Evolutionary conservation across 2,329 filamentous ascomycete genomes (phyloP).

Genomic region (Penicillium psychrosexuale): DNA sequence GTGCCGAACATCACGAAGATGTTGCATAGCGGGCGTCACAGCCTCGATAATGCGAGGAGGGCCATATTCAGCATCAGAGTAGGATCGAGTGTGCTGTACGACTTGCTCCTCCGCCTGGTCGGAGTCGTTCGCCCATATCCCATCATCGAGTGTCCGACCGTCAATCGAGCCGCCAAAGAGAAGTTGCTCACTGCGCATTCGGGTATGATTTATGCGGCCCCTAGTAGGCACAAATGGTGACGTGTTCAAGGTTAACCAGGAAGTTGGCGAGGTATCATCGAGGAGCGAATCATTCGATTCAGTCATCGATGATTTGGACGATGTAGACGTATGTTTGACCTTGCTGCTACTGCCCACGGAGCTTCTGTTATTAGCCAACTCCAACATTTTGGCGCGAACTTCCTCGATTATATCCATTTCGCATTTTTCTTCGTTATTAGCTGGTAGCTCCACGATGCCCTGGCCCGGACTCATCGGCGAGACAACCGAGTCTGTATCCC

Average conservation of each 20-base stretch:
- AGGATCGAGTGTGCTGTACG: background rate
- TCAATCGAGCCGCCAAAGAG: constrained; percentile 6
- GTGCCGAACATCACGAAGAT: constrained; percentile 23
- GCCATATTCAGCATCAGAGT: background rate
- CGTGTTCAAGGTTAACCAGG: constrained; percentile 8
- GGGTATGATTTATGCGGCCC: background rate
- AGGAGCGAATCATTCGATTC: constrained; percentile 17
- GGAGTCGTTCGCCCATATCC: constrained; percentile 4
- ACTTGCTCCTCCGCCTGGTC: constrained; percentile 9
- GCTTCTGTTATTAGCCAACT: background rate
- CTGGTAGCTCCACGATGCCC: background rate
- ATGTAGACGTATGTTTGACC: constrained; percentile 13
- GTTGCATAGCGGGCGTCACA: constrained; percentile 26
- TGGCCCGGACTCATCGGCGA: constrained; percentile 6
- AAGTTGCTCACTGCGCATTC: background rate
- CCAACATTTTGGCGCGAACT: background rate
- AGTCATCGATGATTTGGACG: constrained; percentile 21
- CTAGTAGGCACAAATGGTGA: background rate
- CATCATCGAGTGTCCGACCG: constrained; percentile 4
- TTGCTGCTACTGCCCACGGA: background rate
- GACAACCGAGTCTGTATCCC: constrained; percentile 4
- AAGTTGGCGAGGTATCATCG: constrained; percentile 5
- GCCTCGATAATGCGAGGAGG: constrained; percentile 19
- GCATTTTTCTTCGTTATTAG: constrained; percentile 2
- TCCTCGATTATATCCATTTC: background rate